Evolutionary conservation across 2,329 filamentous ascomycete genomes (phyloP).

Genomic region (Verticillium longisporum): DNA sequence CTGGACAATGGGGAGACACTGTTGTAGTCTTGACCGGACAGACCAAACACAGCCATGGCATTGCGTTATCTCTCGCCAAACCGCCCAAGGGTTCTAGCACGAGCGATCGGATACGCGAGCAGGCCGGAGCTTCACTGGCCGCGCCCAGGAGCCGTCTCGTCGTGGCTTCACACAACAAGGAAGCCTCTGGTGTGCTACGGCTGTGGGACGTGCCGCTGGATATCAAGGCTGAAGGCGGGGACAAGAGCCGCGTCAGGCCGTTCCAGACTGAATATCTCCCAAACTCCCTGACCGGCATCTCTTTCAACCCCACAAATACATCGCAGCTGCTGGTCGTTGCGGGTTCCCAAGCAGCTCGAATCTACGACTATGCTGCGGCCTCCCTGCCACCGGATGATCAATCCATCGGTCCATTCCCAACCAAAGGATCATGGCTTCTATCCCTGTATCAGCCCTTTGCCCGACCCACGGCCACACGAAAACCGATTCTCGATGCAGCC

Average conservation of each 20-base stretch:
- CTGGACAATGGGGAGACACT: constrained; percentile 57
- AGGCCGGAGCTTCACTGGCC: neutral
- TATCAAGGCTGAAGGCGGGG: constrained; percentile 22
- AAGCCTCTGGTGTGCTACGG: constrained; percentile 51
- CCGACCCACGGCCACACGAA: constrained; percentile 42
- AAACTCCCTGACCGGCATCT: constrained; percentile 44
- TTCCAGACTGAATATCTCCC: constrained; percentile 57
- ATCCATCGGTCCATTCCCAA: constrained; percentile 42
- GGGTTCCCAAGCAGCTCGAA: constrained; percentile 47
- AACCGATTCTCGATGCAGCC: constrained; percentile 53
- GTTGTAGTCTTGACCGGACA: constrained; percentile 48
- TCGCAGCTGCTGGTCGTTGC: constrained; percentile 53
- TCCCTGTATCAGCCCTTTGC: constrained; percentile 54
- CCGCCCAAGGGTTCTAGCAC: constrained; percentile 21
- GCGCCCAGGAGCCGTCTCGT: constrained; percentile 33
- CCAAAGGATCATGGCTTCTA: constrained; percentile 57
- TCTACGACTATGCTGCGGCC: constrained; percentile 54
- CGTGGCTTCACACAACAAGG: constrained; percentile 53
- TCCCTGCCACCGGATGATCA: constrained; percentile 45
- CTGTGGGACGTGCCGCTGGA: constrained; percentile 53
- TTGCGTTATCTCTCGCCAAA: constrained; percentile 47
- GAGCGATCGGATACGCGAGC: constrained; percentile 6
- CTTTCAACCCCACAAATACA: constrained; percentile 53
- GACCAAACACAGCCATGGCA: constrained; percentile 42
- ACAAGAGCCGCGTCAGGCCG: constrained; percentile 28